Percentiles rank a stretch among this genome's conserved stretches.
phyloP scores from a whole-genome alignment of 2,329 filamentous ascomycete genomes.

The Fusarium hostae region DNA sequence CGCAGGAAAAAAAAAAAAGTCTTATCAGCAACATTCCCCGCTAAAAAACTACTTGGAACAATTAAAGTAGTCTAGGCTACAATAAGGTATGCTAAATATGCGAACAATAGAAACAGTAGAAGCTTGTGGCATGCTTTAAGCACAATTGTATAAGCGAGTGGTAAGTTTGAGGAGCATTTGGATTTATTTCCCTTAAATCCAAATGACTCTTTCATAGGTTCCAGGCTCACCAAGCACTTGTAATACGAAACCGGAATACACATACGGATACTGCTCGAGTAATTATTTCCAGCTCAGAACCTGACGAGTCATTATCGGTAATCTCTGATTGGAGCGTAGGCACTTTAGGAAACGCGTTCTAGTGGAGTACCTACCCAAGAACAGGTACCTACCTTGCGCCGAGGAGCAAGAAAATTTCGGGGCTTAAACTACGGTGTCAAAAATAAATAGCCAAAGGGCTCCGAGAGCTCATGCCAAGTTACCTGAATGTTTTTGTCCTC shows the following conservation, averaged over 20 bases:
- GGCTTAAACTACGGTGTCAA: background rate
- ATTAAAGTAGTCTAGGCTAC: background rate
- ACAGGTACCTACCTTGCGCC: background rate
- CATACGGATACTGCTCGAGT: background rate
- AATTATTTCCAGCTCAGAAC: background rate
- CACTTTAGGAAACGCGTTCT: conserved; percentile 32
- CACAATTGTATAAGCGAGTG: background rate
- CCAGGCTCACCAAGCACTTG: background rate
- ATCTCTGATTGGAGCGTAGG: conserved; percentile 19
- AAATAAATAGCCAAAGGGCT: background rate
- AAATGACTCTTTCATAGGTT: background rate
- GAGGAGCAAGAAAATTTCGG: background rate
- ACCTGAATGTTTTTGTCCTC: background rate
- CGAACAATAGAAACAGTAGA: background rate
- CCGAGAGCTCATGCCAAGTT: background rate
- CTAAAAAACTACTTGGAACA: conserved; percentile 15
- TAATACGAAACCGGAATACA: background rate
- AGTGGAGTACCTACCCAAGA: background rate
- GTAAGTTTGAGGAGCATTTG: background rate
- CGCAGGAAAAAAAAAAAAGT: conserved; percentile 10
- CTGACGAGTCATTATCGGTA: conserved; percentile 12
- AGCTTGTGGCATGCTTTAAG: background rate
- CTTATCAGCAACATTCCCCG: conserved; percentile 32
- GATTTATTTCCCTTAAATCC: background rate
- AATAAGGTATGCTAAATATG: background rate